A percentile compares a stretch with the other conserved stretches of the same genome.
Conservation (phyloP, 1,284 basidiomycete genomes). For the Ganoderma multipileum region DNA sequence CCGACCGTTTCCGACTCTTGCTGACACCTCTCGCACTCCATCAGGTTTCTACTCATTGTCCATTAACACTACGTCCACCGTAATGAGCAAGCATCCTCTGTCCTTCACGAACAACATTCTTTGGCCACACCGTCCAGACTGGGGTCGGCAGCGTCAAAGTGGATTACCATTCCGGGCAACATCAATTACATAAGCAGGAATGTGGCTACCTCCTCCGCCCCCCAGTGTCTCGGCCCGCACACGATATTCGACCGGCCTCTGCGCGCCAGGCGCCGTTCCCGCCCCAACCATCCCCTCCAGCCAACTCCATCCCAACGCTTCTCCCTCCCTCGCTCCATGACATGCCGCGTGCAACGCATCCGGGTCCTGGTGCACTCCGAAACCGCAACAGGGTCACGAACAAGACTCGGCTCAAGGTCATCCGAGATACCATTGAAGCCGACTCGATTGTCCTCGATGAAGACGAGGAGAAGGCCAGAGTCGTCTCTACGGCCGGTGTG, state of each 20-base stretch:
- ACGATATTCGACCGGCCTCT: constrained; percentile 33
- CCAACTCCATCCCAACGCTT: constrained; percentile 26
- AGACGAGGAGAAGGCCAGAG: constrained; percentile 80
- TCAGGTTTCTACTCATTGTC: constrained; percentile 2
- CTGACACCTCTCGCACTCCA: not conserved
- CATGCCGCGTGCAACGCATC: constrained; percentile 80
- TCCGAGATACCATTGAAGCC: constrained; percentile 80
- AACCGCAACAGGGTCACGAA: constrained; percentile 90
- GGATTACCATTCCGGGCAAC: constrained; percentile 3
- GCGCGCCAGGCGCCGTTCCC: constrained; percentile 37
- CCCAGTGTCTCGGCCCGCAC: constrained; percentile 33
- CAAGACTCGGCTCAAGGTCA: constrained; percentile 88
- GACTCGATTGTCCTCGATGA: constrained; percentile 84
- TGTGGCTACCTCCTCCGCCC: constrained; percentile 24
- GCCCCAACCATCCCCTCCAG: constrained; percentile 33
- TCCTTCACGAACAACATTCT: not conserved
- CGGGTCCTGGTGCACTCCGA: constrained; percentile 77
- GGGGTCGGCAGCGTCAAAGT: constrained; percentile 14
- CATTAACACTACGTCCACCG: not conserved
- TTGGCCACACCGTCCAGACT: not conserved
- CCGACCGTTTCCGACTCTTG: not conserved
- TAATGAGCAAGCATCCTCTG: not conserved
- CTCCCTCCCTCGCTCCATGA: constrained; percentile 59
- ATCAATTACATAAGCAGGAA: constrained; percentile 25
- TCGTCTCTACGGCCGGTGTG: constrained; percentile 71